Percentiles rank a stretch among this genome's conserved stretches.
Evolutionary conservation across 2,329 filamentous ascomycete genomes (phyloP).

Genomic region (Aspergillus sp.): DNA sequence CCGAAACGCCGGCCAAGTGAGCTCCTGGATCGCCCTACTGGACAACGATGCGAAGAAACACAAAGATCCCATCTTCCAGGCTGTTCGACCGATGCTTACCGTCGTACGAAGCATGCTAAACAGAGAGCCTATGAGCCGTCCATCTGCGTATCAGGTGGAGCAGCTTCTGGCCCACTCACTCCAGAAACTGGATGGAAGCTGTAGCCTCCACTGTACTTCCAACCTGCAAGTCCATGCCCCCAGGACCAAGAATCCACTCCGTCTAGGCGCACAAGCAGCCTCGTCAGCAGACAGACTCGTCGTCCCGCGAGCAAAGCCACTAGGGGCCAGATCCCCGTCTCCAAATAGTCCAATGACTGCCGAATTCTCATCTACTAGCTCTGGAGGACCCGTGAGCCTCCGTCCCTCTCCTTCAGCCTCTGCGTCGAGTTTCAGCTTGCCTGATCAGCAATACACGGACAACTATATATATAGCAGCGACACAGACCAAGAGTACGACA

Average conservation of each 20-base stretch:
- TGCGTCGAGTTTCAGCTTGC: slow-evolving; percentile 13
- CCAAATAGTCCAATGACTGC: background rate
- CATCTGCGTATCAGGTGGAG: slow-evolving; percentile 36
- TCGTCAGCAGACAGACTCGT: background rate
- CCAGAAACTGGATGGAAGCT: slow-evolving; percentile 12
- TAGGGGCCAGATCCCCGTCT: slow-evolving; percentile 4
- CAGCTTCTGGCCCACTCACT: slow-evolving; percentile 17
- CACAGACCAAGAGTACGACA: slow-evolving; percentile 18
- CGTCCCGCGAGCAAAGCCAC: slow-evolving; percentile 12
- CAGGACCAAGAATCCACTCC: slow-evolving; percentile 1
- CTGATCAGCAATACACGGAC: slow-evolving; percentile 6
- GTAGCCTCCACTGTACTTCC: slow-evolving; percentile 21
- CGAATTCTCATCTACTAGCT: slow-evolving; percentile 1
- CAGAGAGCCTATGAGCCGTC: slow-evolving; percentile 34
- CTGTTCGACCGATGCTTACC: slow-evolving; percentile 42
- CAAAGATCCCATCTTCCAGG: slow-evolving; percentile 41
- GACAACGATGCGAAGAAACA: slow-evolving; percentile 51
- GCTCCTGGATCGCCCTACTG: slow-evolving; percentile 57
- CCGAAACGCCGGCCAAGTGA: slow-evolving; percentile 55
- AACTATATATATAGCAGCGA: slow-evolving; percentile 18
- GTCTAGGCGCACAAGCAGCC: background rate
- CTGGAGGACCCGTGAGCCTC: slow-evolving; percentile 11
- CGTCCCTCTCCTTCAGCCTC: slow-evolving; percentile 13
- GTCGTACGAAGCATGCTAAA: slow-evolving; percentile 42
- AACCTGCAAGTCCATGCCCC: slow-evolving; percentile 12